phyloP scores from a whole-genome alignment of 768 basidiomycete genomes.

The Russula olivacea region DNA sequence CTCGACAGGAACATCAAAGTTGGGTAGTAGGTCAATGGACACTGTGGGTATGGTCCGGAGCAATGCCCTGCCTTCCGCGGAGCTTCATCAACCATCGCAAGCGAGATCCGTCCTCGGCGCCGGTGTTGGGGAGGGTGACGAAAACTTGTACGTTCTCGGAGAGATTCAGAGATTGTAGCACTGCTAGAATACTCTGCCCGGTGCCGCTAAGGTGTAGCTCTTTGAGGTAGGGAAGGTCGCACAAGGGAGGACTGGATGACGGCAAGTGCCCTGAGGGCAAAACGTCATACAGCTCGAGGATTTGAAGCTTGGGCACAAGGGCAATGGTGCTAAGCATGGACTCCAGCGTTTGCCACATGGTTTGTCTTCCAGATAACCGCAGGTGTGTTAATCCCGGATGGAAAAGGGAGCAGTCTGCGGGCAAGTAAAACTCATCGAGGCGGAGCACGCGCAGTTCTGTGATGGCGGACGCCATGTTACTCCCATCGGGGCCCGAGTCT shows the following conservation, averaged over 20 bases:
- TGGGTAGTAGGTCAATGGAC: background rate
- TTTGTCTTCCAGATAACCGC: background rate
- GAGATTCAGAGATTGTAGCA: constrained; percentile 1
- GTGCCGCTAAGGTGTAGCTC: constrained; percentile 8
- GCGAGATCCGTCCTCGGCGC: background rate
- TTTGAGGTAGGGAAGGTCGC: constrained; percentile 1
- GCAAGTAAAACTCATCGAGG: constrained; percentile 5
- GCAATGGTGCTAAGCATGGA: constrained; percentile 7
- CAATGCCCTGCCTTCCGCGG: background rate
- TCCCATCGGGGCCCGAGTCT: background rate
- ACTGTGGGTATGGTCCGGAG: background rate
- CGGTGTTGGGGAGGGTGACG: constrained; percentile 2
- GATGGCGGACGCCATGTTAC: background rate
- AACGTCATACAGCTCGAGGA: constrained; percentile 13
- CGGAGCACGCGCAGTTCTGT: constrained; percentile 1
- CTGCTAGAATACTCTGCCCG: background rate
- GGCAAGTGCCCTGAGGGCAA: background rate
- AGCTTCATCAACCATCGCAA: constrained; percentile 4
- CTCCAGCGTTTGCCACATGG: constrained; percentile 10
- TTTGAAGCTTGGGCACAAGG: constrained; percentile 2
- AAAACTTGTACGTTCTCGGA: background rate
- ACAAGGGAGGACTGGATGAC: background rate
- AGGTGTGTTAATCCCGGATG: constrained; percentile 7
- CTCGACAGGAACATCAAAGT: background rate
- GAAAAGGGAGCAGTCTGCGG: constrained; percentile 5